phyloP scores from a whole-genome alignment of 768 basidiomycete species.

The Clavaria fumosa region DNA sequence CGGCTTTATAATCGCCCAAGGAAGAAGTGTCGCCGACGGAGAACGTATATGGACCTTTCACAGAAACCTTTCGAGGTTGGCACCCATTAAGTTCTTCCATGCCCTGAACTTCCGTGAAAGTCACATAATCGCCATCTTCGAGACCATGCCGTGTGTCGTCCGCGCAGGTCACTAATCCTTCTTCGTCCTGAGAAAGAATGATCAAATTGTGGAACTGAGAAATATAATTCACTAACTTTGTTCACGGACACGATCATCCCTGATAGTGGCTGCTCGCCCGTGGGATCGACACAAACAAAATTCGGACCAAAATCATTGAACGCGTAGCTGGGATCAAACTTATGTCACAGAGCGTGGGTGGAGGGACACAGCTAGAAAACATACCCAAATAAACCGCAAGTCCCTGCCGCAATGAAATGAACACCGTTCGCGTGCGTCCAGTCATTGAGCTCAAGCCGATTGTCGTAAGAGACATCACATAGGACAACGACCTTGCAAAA shows the following conservation, averaged over 20 bases:
- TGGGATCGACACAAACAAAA: slow-evolving; percentile 94
- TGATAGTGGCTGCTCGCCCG: slow-evolving; percentile 84
- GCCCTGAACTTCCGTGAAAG: slow-evolving; percentile 91
- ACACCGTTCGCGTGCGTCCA: slow-evolving; percentile 86
- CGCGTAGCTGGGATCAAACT: slow-evolving; percentile 73
- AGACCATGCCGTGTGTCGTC: slow-evolving; percentile 96
- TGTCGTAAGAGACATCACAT: slow-evolving; percentile 57
- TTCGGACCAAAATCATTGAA: slow-evolving; percentile 96
- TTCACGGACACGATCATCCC: slow-evolving; percentile 96
- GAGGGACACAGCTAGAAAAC: slow-evolving; percentile 9
- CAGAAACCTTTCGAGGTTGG: slow-evolving; percentile 80
- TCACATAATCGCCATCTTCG: slow-evolving; percentile 97
- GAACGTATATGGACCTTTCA: slow-evolving; percentile 97
- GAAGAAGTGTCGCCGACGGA: slow-evolving; percentile 82
- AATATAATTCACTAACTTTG: slow-evolving; percentile 34
- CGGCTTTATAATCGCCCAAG: slow-evolving; percentile 62
- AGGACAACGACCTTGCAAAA: slow-evolving; percentile 71
- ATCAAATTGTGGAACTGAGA: neutral
- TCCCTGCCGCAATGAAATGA: slow-evolving; percentile 84
- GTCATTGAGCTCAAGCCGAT: slow-evolving; percentile 90
- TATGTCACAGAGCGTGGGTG: neutral
- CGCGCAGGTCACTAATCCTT: slow-evolving; percentile 90
- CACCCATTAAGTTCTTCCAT: slow-evolving; percentile 85
- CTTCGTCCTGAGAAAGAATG: slow-evolving; percentile 39
- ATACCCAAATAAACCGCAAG: slow-evolving; percentile 89